Base-by-base conservation (phyloP, 331 rosid genomes). In the Cydonia oblonga region DNA sequence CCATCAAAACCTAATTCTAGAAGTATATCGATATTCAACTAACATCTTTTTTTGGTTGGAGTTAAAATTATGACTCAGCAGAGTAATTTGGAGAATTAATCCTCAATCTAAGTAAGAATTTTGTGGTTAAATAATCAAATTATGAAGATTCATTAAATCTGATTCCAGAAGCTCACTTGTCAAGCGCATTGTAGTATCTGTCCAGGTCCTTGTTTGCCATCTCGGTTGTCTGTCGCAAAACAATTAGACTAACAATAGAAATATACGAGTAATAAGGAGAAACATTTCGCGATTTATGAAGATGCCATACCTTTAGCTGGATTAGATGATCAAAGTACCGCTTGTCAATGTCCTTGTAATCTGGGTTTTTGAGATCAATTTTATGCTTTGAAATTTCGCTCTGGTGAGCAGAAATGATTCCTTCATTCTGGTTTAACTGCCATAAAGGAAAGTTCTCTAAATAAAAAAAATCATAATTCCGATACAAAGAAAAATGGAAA, bases 141-240 rank as follows among this genome's bases (percentile, higher is more conserved):
- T 29, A 64, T 5, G 10, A 56, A 26, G 7, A 26, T 9, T 22
- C 12, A 22, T 76, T n/a, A 70, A 6, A 66, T 64, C 33, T 70
- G 25, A 22, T 69, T n/a, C 28, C 12, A 12, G 15, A 69, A 83
- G 75, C 90, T 89, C 80, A 93, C 98, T 91, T 93, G 76, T 93
- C 98, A 72, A 93, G 91, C 1, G 98, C 98, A 84, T 80, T 86
- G 88, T 93, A 89, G 83, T 93, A 93, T 93, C 96, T 89, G 78
- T 93, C 97, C 83, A 93, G 87, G 76, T 93, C 98, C 91, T 91
- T 93, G 91, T 93, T 93, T 76, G 98, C 97, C 98, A 93, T 93
- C 82, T 91, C 97, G 64, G 96, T 87, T 73, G 98, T 93, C 98
- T 93, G 85, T 61, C 59, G 77, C 57, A 74, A 79, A 84, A 67